Conservation (phyloP, 495 filamentous ascomycete genomes). For the Penicillium turbatum region DNA sequence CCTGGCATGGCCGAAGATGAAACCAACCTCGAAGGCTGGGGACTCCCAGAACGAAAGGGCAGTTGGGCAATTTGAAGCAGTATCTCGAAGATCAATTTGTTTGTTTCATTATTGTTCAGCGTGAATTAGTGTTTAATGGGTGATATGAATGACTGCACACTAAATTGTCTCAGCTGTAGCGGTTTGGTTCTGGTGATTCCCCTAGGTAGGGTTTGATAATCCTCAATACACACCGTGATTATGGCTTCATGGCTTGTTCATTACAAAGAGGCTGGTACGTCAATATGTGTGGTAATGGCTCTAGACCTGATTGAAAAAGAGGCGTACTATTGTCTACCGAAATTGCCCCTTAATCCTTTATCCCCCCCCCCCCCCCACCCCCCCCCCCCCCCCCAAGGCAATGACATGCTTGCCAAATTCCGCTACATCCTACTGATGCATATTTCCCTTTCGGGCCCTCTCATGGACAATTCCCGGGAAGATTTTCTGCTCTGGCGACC, state of each 20-base stretch:
- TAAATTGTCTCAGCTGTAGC: background rate
- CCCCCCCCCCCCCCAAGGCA: too few species aligned
- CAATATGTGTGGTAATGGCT: too few species aligned
- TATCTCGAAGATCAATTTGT: background rate
- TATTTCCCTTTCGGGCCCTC: conserved; percentile 48
- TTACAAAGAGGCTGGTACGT: too few species aligned
- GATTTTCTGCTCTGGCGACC: conserved; percentile 59
- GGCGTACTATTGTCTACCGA: too few species aligned
- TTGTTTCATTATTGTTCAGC: background rate
- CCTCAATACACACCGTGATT: too few species aligned
- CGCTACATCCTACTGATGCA: conserved; percentile 8
- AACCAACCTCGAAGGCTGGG: conserved; percentile 57
- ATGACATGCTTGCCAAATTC: background rate
- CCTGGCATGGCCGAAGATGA: conserved; percentile 56
- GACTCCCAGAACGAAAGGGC: conserved; percentile 66
- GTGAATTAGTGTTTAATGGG: conserved; percentile 2
- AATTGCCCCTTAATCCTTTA: too few species aligned
- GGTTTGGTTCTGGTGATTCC: background rate
- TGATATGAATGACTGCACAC: background rate
- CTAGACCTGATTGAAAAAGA: too few species aligned
- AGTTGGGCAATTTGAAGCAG: conserved; percentile 70
- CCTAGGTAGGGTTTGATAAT: too few species aligned
- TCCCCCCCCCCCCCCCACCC: too few species aligned
- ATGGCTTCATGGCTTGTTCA: too few species aligned
- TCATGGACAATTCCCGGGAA: conserved; percentile 69